phyloP scores from a whole-genome alignment of 129 eudicot genomes.

The Kitagawia praeruptora region DNA sequence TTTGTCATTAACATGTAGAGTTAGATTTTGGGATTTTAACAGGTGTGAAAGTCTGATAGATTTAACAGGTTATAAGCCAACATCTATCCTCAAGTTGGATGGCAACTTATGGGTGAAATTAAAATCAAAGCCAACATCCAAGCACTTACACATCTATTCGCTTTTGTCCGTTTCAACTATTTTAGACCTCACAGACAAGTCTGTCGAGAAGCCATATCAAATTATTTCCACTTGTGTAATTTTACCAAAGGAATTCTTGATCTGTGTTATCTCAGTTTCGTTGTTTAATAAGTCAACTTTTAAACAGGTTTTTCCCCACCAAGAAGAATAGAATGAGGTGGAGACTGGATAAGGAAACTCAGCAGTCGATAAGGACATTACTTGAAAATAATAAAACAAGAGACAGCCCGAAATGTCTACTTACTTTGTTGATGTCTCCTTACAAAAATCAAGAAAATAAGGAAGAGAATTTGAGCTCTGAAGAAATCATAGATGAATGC shows the following conservation, averaged over 20 bases:
- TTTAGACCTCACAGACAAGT: not conserved
- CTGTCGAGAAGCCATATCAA: not conserved
- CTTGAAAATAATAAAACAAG: conserved; percentile 26
- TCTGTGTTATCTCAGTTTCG: not conserved
- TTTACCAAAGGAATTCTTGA: not conserved
- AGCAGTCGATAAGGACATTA: conserved; percentile 37
- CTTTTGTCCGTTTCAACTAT: no score
- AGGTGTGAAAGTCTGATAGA: no score
- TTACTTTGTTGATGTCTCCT: conserved; percentile 43
- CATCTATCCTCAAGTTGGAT: no score
- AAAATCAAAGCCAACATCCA: no score
- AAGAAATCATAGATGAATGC: conserved; percentile 63
- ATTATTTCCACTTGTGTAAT: not conserved
- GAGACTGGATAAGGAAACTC: conserved; percentile 66
- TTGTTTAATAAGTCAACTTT: not conserved
- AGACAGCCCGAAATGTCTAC: conserved; percentile 33
- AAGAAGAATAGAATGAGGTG: conserved; percentile 54
- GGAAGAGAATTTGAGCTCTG: conserved; percentile 31
- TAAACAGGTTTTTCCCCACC: conserved; percentile 72
- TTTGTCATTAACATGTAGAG: no score
- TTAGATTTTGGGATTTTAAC: no score
- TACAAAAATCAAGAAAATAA: conserved; percentile 33
- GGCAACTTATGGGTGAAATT: no score
- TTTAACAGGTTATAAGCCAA: no score
- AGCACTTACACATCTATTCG: no score